Evolutionary conservation across 2,329 filamentous ascomycete genomes (phyloP).

Genomic region (Aspergillus phoenicis): DNA sequence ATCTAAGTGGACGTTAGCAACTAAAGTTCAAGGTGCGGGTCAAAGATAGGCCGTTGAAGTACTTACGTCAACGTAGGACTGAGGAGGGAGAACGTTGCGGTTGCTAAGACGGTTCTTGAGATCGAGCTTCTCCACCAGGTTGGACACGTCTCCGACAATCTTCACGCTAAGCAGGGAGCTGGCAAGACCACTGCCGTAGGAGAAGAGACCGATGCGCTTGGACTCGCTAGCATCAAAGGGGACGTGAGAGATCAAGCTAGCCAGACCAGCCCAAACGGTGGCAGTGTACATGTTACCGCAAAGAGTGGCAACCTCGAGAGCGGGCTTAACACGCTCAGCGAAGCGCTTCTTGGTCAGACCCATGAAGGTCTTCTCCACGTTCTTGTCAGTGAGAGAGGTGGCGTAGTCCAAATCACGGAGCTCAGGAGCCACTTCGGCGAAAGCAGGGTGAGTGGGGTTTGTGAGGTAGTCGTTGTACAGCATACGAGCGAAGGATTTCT

Average conservation of each 20-base stretch:
- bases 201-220: conserved; percentile 76
- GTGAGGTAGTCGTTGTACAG: conserved; percentile 83
- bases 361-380: conserved; percentile 86
- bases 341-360: conserved; percentile 80
- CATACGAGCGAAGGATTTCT: conserved; percentile 81
- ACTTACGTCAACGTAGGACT: conserved; percentile 72
- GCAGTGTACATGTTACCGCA: conserved; percentile 69
- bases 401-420: conserved; percentile 77
- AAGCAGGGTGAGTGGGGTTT: conserved; percentile 67
- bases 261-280: conserved; percentile 61
- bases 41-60: conserved; percentile 18
- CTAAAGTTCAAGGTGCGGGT: conserved; percentile 3
- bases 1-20: conserved; percentile 55
- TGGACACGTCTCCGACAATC: conserved; percentile 69
- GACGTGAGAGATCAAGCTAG: conserved; percentile 64
- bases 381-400: conserved; percentile 78
- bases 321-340: conserved; percentile 72
- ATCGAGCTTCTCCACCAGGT: conserved; percentile 68
- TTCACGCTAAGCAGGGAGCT: conserved; percentile 70
- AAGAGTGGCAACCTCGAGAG: conserved; percentile 74
- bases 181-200: conserved; percentile 76
- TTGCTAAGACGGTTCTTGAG: conserved; percentile 68
- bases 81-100: conserved; percentile 67
- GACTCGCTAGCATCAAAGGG: conserved; percentile 65
- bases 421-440: conserved; percentile 74